Percentiles rank a stretch among this genome's conserved stretches.
Evolutionary conservation across 495 filamentous ascomycete species (phyloP).

Genomic region (Thermothielavioides terrestris): DNA sequence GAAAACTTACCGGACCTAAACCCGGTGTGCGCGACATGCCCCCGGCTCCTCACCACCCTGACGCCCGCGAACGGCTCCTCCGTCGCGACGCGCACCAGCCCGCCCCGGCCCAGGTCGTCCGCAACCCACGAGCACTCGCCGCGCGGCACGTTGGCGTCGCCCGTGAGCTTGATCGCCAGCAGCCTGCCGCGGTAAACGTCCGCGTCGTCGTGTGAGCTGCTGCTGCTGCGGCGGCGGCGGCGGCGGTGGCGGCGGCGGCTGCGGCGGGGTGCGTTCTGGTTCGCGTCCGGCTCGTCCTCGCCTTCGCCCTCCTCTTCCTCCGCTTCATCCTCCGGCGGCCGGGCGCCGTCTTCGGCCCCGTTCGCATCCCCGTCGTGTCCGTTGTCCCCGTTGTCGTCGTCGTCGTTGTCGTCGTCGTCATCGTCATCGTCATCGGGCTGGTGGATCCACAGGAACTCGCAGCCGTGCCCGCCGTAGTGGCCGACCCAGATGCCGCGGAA

Average conservation of each 20-base stretch:
- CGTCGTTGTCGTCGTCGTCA: slow-evolving; percentile 20
- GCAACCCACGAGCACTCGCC: slow-evolving; percentile 74
- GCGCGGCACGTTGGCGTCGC: slow-evolving; percentile 79
- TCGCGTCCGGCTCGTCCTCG: slow-evolving; percentile 1
- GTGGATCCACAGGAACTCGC: slow-evolving; percentile 74
- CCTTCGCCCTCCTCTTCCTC: slow-evolving; percentile 25
- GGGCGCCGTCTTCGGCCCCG: no score
- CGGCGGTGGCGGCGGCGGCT: not conserved
- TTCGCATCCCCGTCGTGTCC: no score
- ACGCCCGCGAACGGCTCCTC: slow-evolving; percentile 65
- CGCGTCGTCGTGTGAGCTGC: slow-evolving; percentile 14
- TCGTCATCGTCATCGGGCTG: slow-evolving; percentile 49
- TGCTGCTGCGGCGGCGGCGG: not conserved
- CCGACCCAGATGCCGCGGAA: slow-evolving; percentile 88
- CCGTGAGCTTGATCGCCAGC: slow-evolving; percentile 82
- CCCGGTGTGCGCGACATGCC: slow-evolving; percentile 64
- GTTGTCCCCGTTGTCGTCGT: slow-evolving; percentile 21
- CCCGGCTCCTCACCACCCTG: slow-evolving; percentile 63
- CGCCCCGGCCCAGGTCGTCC: slow-evolving; percentile 60
- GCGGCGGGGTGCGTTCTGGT: not conserved
- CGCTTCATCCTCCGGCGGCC: slow-evolving; percentile 27
- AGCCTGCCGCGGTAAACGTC: slow-evolving; percentile 50
- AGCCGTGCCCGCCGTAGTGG: slow-evolving; percentile 80
- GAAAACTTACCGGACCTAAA: slow-evolving; percentile 57
- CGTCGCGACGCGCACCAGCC: slow-evolving; percentile 38